A percentile compares a stretch with the other conserved stretches of the same genome.
Conservation (phyloP, 805 yeast species). For the Sungouiella thailandica region DNA sequence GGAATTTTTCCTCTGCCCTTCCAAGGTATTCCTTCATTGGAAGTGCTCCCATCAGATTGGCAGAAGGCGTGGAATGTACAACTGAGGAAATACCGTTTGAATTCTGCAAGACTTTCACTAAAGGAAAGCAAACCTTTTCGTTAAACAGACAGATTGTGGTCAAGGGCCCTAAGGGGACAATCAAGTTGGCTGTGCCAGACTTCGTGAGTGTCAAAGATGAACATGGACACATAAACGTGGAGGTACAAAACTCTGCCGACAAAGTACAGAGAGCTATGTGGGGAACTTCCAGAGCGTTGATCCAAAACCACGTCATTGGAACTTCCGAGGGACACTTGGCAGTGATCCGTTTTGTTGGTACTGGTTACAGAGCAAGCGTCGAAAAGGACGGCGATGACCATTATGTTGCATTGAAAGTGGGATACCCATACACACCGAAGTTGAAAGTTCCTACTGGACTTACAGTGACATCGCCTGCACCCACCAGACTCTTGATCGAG, state of each 20-base stretch:
- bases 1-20: constrained; percentile 10
- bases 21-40: constrained; percentile 64
- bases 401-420: constrained; percentile 75
- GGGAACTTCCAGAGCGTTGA: constrained; percentile 85
- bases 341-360: constrained; percentile 85
- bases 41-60: constrained; percentile 64
- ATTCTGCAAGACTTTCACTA: constrained; percentile 56
- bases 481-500: constrained; percentile 79
- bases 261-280: constrained; percentile 82
- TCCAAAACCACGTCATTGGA: constrained; percentile 78
- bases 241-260: constrained; percentile 51
- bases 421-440: constrained; percentile 78
- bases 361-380: constrained; percentile 88
- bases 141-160: constrained; percentile 58
- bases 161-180: constrained; percentile 72
- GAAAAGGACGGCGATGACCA: constrained; percentile 52
- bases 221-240: constrained; percentile 41
- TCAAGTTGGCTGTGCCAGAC: constrained; percentile 64
- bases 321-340: constrained; percentile 91
- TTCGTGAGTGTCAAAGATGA: constrained; percentile 50
- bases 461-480: constrained; percentile 71
- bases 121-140: constrained; percentile 56
- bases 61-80: constrained; percentile 53
- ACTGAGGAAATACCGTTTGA: constrained; percentile 45
- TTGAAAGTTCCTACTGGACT: constrained; percentile 74